phyloP scores from a whole-genome alignment of 106 monocot genomes.

The Phalaenopsis equestris region DNA sequence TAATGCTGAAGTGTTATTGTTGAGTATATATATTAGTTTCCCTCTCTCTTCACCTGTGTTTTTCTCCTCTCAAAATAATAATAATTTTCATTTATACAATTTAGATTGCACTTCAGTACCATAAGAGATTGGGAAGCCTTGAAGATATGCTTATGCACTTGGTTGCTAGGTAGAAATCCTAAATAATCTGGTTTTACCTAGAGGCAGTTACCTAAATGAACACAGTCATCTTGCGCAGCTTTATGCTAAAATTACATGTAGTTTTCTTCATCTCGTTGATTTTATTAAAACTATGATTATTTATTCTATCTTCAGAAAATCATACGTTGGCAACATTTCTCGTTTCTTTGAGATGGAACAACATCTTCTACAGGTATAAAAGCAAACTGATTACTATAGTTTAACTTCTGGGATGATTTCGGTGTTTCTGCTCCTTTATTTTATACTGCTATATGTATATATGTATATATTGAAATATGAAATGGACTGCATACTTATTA shows the following conservation, averaged over 20 bases:
- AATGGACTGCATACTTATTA: background rate
- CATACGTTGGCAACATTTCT: constrained; percentile 83
- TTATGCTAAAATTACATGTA: background rate
- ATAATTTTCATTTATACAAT: too few relatives aligned
- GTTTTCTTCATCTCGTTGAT: background rate
- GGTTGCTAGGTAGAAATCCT: background rate
- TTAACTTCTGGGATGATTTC: background rate
- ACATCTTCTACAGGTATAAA: constrained; percentile 57
- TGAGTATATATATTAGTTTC: too few relatives aligned
- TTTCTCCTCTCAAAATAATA: too few relatives aligned
- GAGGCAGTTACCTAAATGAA: background rate
- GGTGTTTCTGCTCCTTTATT: background rate
- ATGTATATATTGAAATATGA: background rate
- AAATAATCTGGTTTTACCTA: background rate
- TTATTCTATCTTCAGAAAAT: constrained; percentile 51
- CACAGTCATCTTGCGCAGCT: background rate
- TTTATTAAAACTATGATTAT: constrained; percentile 3
- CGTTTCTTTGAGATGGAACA: constrained; percentile 75
- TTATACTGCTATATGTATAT: background rate
- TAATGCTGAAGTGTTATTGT: too few relatives aligned
- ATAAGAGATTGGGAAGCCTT: too few relatives aligned
- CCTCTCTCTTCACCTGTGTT: too few relatives aligned
- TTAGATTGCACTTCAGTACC: too few relatives aligned
- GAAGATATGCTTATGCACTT: background rate
- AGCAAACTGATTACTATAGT: background rate